These are phyloP conservation scores for Fusarium pseudograminearum DNA, from an alignment of 2,329 filamentous ascomycete species.

Conservation along the genomic window DNA sequence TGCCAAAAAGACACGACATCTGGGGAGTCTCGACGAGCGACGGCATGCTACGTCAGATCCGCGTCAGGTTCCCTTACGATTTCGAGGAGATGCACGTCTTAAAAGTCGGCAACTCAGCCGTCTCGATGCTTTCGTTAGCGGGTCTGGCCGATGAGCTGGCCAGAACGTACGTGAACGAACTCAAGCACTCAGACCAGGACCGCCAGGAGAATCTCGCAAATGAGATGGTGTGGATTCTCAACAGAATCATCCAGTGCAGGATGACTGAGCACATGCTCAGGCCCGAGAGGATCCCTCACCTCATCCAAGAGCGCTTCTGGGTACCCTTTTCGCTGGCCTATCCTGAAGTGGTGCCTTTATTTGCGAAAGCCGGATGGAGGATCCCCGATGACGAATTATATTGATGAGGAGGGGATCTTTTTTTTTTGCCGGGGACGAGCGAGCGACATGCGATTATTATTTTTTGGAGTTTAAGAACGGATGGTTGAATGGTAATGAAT, in stretches of 20 bases:
- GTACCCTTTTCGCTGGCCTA: constrained; percentile 49
- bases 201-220: constrained; percentile 43
- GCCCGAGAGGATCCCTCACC: constrained; percentile 35
- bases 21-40: constrained; percentile 54
- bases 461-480: constrained; percentile 24
- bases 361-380: constrained; percentile 49
- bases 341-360: constrained; percentile 47
- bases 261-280: constrained; percentile 37
- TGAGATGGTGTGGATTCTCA: constrained; percentile 54
- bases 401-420: not conserved
- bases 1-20: constrained; percentile 46
- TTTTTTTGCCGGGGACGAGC: not conserved
- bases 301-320: constrained; percentile 49
- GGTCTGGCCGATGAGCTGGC: constrained; percentile 54
- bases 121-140: constrained; percentile 52
- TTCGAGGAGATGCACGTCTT: constrained; percentile 49
- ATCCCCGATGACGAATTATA: constrained; percentile 28
- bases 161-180: constrained; percentile 48
- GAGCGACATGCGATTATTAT: not conserved
- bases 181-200: constrained; percentile 26
- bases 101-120: constrained; percentile 30
- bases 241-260: constrained; percentile 44
- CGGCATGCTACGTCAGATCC: constrained; percentile 50
- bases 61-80: constrained; percentile 53
- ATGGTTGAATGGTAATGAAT: not conserved